Evolutionary conservation across 768 basidiomycete species (phyloP).

Genomic region (Galerina marginata): DNA sequence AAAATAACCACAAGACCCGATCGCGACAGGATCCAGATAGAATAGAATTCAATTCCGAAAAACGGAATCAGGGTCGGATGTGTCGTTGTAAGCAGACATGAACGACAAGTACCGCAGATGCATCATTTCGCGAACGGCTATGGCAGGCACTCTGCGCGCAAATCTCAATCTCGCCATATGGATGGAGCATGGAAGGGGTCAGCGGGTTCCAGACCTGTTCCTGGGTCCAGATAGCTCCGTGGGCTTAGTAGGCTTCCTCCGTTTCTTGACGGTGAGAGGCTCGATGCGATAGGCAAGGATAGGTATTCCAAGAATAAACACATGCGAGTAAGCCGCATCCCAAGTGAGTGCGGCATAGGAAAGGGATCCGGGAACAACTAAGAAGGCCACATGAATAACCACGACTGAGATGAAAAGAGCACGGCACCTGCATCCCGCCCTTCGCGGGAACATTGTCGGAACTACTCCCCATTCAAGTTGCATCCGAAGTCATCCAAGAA

Average conservation of each 20-base stretch:
- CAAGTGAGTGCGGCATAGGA: too few species aligned
- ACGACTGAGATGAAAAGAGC: constrained; percentile 2
- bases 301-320: constrained; percentile 6
- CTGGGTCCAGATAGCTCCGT: constrained; percentile 18
- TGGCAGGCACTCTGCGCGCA: too few species aligned
- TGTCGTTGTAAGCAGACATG: too few species aligned
- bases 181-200: constrained; percentile 1
- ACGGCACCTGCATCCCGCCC: constrained; percentile 16
- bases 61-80: too few species aligned
- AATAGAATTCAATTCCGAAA: too few species aligned
- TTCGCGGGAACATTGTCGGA: constrained; percentile 28
- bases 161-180: constrained; percentile 6
- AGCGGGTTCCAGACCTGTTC: constrained; percentile 12
- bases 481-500: constrained; percentile 1
- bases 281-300: background rate
- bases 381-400: background rate
- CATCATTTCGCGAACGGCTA: too few species aligned
- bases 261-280: constrained; percentile 8
- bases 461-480: constrained; percentile 5
- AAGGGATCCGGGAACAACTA: background rate
- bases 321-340: background rate
- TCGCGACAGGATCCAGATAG: too few species aligned
- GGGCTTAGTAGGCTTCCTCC: constrained; percentile 13
- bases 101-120: too few species aligned
- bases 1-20: background rate